phyloP scores from a whole-genome alignment of 2,329 filamentous ascomycete species.

The Hypoxylon sp. region DNA sequence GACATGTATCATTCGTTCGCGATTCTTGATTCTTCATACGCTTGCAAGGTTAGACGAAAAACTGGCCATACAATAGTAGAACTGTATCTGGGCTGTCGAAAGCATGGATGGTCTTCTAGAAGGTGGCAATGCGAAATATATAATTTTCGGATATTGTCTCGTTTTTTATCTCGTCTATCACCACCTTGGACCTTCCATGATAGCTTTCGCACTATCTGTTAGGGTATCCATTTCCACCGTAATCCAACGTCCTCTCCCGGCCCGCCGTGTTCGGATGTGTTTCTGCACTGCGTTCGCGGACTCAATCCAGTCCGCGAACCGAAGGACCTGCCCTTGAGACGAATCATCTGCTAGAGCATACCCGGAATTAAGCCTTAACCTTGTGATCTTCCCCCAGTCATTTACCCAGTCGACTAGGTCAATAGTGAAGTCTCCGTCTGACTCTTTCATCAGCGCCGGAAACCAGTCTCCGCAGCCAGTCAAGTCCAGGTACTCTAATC shows the following conservation, averaged over 20 bases:
- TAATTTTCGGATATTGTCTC: too few relatives aligned
- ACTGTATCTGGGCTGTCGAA: too few relatives aligned
- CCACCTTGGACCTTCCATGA: conserved; percentile 28
- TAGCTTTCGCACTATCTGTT: conserved; percentile 26
- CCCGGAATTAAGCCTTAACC: conserved; percentile 56
- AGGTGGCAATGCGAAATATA: too few relatives aligned
- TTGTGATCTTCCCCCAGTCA: conserved; percentile 62
- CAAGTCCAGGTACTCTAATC: conserved; percentile 68
- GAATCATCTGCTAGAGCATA: conserved; percentile 51
- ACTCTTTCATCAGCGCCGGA: conserved; percentile 54
- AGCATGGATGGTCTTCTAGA: too few relatives aligned
- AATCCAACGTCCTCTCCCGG: conserved; percentile 59
- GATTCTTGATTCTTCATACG: too few relatives aligned
- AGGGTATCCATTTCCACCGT: conserved; percentile 56
- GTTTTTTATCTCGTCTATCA: too few relatives aligned
- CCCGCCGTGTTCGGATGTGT: conserved; percentile 56
- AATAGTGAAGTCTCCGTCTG: conserved; percentile 52
- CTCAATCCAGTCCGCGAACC: conserved; percentile 49
- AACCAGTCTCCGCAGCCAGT: conserved; percentile 67
- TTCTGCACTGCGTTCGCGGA: conserved; percentile 56
- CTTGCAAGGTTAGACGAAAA: too few relatives aligned
- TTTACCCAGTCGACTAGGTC: conserved; percentile 61
- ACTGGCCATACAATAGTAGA: background rate
- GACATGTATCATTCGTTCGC: too few relatives aligned
- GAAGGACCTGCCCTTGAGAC: conserved; percentile 45